Percentiles rank a stretch among this genome's conserved stretches.
These are phyloP conservation scores for Chrysanthemum seticuspe DNA, from an alignment of 129 eudicot species.

Conservation along the genomic window DNA sequence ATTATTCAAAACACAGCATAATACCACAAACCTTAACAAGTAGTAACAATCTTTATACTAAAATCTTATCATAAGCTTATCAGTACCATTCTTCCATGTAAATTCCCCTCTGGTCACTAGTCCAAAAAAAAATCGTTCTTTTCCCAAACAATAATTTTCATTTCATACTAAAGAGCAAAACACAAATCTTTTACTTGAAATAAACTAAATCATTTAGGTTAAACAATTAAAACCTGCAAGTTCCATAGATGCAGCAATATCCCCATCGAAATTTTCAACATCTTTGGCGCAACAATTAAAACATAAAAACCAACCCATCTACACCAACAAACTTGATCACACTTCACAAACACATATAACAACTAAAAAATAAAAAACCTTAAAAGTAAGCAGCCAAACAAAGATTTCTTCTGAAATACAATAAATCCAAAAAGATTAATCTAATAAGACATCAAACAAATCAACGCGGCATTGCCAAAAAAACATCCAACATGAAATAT, in stretches of 20 bases:
- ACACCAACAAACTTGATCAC: background rate
- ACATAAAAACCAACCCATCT: constrained; percentile 33
- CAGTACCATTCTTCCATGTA: constrained; percentile 22
- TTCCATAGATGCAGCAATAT: constrained; percentile 6
- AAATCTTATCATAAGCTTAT: constrained; percentile 6
- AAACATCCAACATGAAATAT: background rate
- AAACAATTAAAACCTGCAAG: constrained; percentile 21
- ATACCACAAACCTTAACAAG: background rate
- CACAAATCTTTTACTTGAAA: too few species aligned
- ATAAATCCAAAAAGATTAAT: constrained; percentile 13
- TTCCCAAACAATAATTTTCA: too few species aligned
- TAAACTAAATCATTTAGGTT: too few species aligned
- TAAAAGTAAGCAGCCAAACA: constrained; percentile 11
- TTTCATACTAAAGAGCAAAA: too few species aligned
- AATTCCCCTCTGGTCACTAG: constrained; percentile 19
- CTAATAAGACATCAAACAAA: constrained; percentile 28
- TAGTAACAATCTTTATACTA: background rate
- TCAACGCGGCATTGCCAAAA: constrained; percentile 39
- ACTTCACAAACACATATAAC: constrained; percentile 1
- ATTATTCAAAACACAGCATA: constrained; percentile 5
- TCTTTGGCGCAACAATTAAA: constrained; percentile 27
- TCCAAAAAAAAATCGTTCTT: too few species aligned
- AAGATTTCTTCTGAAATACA: constrained; percentile 13
- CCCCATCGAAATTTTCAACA: constrained; percentile 28
- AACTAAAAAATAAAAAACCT: constrained; percentile 9